phyloP scores from a whole-genome alignment of 495 filamentous ascomycete genomes.

The Hypoxylon fragiforme region DNA sequence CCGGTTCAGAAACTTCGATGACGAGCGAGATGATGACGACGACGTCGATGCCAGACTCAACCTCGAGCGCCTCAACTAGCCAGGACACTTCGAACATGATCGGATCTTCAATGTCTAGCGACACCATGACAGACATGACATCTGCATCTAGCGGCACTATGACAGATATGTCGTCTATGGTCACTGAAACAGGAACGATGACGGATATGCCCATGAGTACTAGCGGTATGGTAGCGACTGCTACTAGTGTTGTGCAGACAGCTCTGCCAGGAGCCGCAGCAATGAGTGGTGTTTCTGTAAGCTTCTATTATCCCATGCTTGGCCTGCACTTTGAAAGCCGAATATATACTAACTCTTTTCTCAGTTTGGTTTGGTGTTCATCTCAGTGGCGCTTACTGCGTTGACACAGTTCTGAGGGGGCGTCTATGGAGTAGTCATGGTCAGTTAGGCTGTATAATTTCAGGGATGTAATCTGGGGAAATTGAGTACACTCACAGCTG shows the following conservation, averaged over 20 bases:
- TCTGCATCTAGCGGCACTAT: not conserved
- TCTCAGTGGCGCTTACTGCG: slow-evolving; percentile 19
- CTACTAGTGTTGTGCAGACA: slow-evolving; percentile 8
- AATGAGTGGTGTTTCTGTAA: slow-evolving; percentile 26
- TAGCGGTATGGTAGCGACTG: slow-evolving; percentile 15
- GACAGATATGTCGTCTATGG: slow-evolving; percentile 6
- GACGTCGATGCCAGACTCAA: no score
- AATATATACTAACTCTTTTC: slow-evolving; percentile 16
- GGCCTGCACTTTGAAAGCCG: no score
- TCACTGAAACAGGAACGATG: slow-evolving; percentile 8
- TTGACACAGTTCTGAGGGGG: slow-evolving; percentile 22
- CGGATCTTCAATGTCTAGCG: not conserved
- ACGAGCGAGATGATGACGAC: not conserved
- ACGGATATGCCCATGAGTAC: slow-evolving; percentile 16
- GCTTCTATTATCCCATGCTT: not conserved
- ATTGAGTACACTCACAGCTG: not conserved
- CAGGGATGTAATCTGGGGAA: not conserved
- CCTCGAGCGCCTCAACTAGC: not conserved
- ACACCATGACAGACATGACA: not conserved
- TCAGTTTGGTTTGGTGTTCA: slow-evolving; percentile 25
- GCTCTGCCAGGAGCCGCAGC: slow-evolving; percentile 12
- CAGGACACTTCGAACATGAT: slow-evolving; percentile 5
- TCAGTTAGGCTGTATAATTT: not conserved
- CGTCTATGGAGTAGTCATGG: not conserved
- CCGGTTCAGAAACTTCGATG: not conserved